Base-by-base conservation (phyloP, 2,329 filamentous ascomycete genomes). In the Bertia moriformis region DNA sequence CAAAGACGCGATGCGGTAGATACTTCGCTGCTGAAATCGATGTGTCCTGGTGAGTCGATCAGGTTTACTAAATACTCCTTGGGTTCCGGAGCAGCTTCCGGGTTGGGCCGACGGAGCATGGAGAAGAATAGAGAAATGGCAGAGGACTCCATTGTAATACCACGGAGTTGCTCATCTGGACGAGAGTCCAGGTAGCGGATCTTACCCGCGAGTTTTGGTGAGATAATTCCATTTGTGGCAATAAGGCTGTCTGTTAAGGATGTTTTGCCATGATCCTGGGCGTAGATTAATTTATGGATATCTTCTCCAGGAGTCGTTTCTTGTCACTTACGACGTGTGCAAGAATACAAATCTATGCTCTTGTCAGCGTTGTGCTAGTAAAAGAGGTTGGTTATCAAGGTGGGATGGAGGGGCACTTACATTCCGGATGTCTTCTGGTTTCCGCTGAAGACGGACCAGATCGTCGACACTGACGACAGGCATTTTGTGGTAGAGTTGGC, bases 61-160 rank as follows among this genome's bases (percentile, higher is more conserved):
- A 98, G 63, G 57, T 98, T 98, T 62, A 98, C 85, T 44, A 98
- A 69, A 54, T 94, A 95, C 58, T 98, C 89, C 53, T 86, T 86
- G 15, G 82, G 70, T 50, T 79, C 71, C 0, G 85, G 80, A 13
- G 67, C 54, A 4, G 74, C 74, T 14, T 86, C 78, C 2, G 81
- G 78, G 2, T 73, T 66, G 27, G 74, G 65, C 48, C 85, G 75
- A 48, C 88, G 73, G 40, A 93, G 65, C 71, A 96, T 85, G 24
- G 88, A 93, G 58, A 98, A 98, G 61, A 83, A 93, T 22, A 98
- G 68, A 1, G 91, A 96, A 46, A 98, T 98, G 44, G 91, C 91
- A 4, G 89, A 96, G 0, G 91, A 96, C 59, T 98, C 91, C 91
- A 98, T 98, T n/a, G 91, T 98, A 54, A 98, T 98, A 41, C 91